These are phyloP conservation scores for Dioszegia aurantiaca DNA, from an alignment of 768 basidiomycete species.

Conservation along the genomic window DNA sequence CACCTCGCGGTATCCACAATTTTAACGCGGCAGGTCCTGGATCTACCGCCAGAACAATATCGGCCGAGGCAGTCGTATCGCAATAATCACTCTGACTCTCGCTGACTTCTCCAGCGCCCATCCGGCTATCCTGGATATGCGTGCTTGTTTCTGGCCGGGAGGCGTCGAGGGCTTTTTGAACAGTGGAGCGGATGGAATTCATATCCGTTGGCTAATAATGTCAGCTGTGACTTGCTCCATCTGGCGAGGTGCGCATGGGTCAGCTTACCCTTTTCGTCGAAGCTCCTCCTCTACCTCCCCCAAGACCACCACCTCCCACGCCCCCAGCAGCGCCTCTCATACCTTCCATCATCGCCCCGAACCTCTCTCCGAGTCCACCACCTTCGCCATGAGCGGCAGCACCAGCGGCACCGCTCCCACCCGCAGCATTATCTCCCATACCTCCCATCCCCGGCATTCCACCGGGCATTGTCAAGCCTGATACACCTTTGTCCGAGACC, in stretches of 20 bases:
- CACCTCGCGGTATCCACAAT: conserved; percentile 37
- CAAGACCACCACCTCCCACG: conserved; percentile 11
- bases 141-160: conserved; percentile 52
- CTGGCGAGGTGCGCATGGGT: no score
- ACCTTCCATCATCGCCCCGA: conserved; percentile 8
- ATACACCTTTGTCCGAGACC: background rate
- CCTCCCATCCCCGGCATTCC: conserved; percentile 9
- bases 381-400: background rate
- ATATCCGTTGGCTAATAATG: conserved; percentile 29
- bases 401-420: conserved; percentile 1
- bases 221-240: background rate
- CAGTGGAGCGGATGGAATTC: conserved; percentile 40
- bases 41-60: conserved; percentile 30
- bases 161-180: conserved; percentile 42
- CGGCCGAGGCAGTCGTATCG: conserved; percentile 45
- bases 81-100: conserved; percentile 52
- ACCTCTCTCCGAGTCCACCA: background rate
- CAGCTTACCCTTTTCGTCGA: conserved; percentile 16
- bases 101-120: conserved; percentile 49
- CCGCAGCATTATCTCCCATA: conserved; percentile 1
- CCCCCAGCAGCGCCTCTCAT: conserved; percentile 5
- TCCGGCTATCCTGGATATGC: conserved; percentile 47
- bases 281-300: conserved; percentile 6
- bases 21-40: conserved; percentile 20
- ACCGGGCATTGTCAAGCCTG: conserved; percentile 7